Evolutionary conservation across 352 stramenopile genomes (phyloP).

Genomic region (Aphanomyces invadans): DNA sequence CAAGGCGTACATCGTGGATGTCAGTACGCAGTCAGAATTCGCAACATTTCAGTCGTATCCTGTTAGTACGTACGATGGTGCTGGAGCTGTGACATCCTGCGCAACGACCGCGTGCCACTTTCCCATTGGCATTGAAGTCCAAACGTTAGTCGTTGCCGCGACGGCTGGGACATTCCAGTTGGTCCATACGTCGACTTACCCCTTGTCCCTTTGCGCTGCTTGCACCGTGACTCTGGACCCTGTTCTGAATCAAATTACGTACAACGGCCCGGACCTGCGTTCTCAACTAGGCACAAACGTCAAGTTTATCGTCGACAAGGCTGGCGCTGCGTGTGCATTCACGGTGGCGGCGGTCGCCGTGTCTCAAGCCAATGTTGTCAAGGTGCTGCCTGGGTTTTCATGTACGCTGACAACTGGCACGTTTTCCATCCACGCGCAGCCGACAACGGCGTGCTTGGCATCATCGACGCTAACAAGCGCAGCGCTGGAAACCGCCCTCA

Average conservation of each 20-base stretch:
- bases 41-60: constrained; percentile 39
- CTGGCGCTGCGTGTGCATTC: constrained; percentile 43
- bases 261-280: constrained; percentile 47
- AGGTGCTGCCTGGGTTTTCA: constrained; percentile 30
- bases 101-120: constrained; percentile 57
- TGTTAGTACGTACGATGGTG: constrained; percentile 38
- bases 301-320: constrained; percentile 50
- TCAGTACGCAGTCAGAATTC: constrained; percentile 46
- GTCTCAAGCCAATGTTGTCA: constrained; percentile 34
- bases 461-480: constrained; percentile 29
- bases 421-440: constrained; percentile 47
- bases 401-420: constrained; percentile 36
- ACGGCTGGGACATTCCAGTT: constrained; percentile 64
- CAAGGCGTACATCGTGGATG: constrained; percentile 55
- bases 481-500: constrained; percentile 27
- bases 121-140: constrained; percentile 87
- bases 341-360: constrained; percentile 36
- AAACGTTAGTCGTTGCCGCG: constrained; percentile 76
- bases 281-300: constrained; percentile 66
- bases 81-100: constrained; percentile 31
- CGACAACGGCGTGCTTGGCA: constrained; percentile 42
- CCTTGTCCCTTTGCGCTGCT: constrained; percentile 3
- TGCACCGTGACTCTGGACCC: constrained; percentile 28
- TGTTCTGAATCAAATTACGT: constrained; percentile 15
- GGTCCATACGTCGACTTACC: constrained; percentile 33